phyloP scores from a whole-genome alignment of 1,284 basidiomycete genomes.

The Ceratorhiza oryzae-sativae region DNA sequence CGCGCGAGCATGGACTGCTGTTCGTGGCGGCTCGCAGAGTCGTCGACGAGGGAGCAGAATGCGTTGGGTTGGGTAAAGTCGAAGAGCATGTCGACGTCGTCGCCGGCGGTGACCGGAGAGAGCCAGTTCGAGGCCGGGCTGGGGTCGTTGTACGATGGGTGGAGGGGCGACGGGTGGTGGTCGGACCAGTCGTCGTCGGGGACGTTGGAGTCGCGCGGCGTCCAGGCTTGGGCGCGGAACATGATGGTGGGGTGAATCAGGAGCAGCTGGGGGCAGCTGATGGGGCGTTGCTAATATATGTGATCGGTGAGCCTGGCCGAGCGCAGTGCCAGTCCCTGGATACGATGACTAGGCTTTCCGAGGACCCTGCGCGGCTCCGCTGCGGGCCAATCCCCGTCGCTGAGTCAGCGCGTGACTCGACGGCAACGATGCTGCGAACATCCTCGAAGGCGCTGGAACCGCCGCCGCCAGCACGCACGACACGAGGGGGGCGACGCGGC shows the following conservation, averaged over 20 bases:
- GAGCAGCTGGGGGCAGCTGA: not conserved
- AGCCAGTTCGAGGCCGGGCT: constrained; percentile 31
- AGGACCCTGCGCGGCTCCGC: constrained; percentile 1
- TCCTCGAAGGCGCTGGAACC: not conserved
- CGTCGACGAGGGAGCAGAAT: constrained; percentile 23
- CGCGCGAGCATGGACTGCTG: constrained; percentile 29
- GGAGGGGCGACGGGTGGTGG: constrained; percentile 30
- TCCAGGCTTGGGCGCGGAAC: constrained; percentile 22
- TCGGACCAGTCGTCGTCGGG: constrained; percentile 36
- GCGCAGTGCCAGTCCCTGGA: constrained; percentile 11
- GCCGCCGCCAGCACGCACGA: too few relatives aligned
- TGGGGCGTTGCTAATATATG: constrained; percentile 4
- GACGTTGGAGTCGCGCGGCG: constrained; percentile 4
- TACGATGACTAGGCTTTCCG: constrained; percentile 3
- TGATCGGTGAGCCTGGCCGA: not conserved
- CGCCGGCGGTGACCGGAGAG: constrained; percentile 7
- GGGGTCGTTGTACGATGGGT: constrained; percentile 23
- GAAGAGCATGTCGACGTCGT: constrained; percentile 35
- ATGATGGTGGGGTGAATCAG: constrained; percentile 13
- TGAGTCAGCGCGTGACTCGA: constrained; percentile 2
- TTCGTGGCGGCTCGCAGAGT: constrained; percentile 14
- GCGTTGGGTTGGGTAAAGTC: constrained; percentile 9
- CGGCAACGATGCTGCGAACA: not conserved
- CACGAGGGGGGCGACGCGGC: too few relatives aligned
- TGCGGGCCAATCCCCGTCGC: constrained; percentile 23